phyloP scores from a whole-genome alignment of 2,329 filamentous ascomycete species.

The Didymosphaeria variabile region DNA sequence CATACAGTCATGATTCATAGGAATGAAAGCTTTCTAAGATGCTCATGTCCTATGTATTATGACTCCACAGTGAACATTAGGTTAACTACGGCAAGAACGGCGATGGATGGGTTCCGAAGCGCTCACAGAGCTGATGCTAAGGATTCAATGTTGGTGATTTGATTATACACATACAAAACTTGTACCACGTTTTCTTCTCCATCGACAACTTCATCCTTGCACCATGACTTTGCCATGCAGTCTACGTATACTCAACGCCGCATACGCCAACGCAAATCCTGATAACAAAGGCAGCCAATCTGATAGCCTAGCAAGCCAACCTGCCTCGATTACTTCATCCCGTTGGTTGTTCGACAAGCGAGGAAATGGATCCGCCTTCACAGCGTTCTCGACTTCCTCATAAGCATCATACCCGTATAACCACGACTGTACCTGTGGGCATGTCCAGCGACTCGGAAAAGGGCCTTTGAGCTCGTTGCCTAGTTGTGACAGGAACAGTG shows the following conservation, averaged over 20 bases:
- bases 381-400: constrained; percentile 38
- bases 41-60: too few relatives aligned
- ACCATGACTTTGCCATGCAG: too few relatives aligned
- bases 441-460: constrained; percentile 69
- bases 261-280: neutral
- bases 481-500: constrained; percentile 65
- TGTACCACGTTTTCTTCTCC: too few relatives aligned
- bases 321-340: neutral
- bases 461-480: constrained; percentile 60
- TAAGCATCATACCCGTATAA: constrained; percentile 47
- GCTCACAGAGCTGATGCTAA: too few relatives aligned
- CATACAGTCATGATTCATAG: too few relatives aligned
- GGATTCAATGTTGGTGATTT: too few relatives aligned
- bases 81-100: too few relatives aligned
- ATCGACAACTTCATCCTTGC: too few relatives aligned
- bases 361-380: constrained; percentile 2
- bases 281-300: neutral
- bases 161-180: too few relatives aligned
- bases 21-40: too few relatives aligned
- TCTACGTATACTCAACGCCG: neutral
- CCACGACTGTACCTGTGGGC: constrained; percentile 47
- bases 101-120: too few relatives aligned
- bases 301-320: neutral
- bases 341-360: neutral
- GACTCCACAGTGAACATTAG: too few relatives aligned